Percentiles rank a stretch among this genome's conserved stretches.
Conservation (phyloP, 192 early-diverging fungal genomes). For the Podila epicladia region DNA sequence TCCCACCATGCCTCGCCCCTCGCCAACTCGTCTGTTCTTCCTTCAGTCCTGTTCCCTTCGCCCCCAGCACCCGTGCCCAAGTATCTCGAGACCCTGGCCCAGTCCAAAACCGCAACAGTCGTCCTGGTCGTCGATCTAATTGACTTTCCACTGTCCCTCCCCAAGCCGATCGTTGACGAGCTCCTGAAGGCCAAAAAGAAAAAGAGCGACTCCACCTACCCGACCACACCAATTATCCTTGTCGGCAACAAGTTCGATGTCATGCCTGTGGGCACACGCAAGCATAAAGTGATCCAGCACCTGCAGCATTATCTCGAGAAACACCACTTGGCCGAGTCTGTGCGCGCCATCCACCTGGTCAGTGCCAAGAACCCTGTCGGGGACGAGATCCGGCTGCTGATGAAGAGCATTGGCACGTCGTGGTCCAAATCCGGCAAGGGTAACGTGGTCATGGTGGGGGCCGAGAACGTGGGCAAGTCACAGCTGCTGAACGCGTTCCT, state of each 20-base stretch:
- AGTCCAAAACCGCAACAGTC: slow-evolving; percentile 37
- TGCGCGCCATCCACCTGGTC: slow-evolving; percentile 35
- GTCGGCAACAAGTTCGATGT: slow-evolving; percentile 52
- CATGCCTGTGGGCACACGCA: slow-evolving; percentile 30
- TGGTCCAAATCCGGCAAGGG: slow-evolving; percentile 32
- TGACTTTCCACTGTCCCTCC: slow-evolving; percentile 38
- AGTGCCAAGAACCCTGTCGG: slow-evolving; percentile 47
- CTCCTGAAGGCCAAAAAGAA: slow-evolving; percentile 19
- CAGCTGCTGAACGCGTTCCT: slow-evolving; percentile 45
- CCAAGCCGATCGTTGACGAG: slow-evolving; percentile 27
- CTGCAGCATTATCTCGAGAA: slow-evolving; percentile 18
- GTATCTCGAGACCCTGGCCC: slow-evolving; percentile 26
- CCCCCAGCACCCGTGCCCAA: slow-evolving; percentile 38
- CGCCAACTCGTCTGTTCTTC: slow-evolving; percentile 1
- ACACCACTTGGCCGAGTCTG: slow-evolving; percentile 8
- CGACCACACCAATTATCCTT: slow-evolving; percentile 26
- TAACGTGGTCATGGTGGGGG: slow-evolving; percentile 42
- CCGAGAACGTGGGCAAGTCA: slow-evolving; percentile 43
- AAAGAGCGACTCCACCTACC: not conserved
- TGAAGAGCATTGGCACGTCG: slow-evolving; percentile 22
- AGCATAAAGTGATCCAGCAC: slow-evolving; percentile 12
- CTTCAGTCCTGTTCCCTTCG: slow-evolving; percentile 26
- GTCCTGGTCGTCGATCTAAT: slow-evolving; percentile 43
- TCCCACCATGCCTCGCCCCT: slow-evolving; percentile 37
- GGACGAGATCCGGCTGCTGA: slow-evolving; percentile 33